Evolutionary conservation across 164 flowering plant genomes (phyloP), one percentile per base, ranked within the genome.

Genomic region (Kingdonia uniflora): DNA sequence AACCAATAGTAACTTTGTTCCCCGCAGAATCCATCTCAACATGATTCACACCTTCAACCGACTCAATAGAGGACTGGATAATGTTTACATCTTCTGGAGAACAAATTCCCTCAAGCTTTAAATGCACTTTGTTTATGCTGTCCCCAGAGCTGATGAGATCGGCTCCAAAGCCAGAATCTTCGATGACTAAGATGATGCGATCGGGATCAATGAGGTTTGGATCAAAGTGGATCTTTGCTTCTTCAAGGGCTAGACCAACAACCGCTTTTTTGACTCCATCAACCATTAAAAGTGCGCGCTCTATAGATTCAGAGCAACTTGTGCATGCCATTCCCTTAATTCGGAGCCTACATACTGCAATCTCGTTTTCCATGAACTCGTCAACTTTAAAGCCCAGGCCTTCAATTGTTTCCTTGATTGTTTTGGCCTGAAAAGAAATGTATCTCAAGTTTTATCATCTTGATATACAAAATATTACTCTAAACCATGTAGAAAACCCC

Each of bases 261-360:
- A 76, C 82, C 19, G 90, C 95, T 43, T 74, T 83, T 64, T 80
- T 87, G 25, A 87, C 95, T 62, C 98, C 98, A 62, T 69, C 68
- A 60, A 74, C 77, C 80, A 70, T 71, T 52, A 51, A 49, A 51
- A 87, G 82, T 55, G 85, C 83, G 52, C 76, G 74, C 47, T 91
- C 96, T 48, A 76, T 59, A 41, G 95, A 83, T 68, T 90, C 96
- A 44, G 95, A 77, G 68, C 97, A 90, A 71, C 82, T 90, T 52
- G 97, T 87, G 66, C 97, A 90, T 53, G 82, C 72, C 96, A 90
- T 90, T 60, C 96, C 96, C 70, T 80, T 87, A 41, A 90, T 77
- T 68, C 71, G 76, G 35, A 90, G 62, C 48, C 87, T 71, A 61
- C 95, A 87, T 14, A 85, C 84, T 25, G 78, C 87, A 58, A 84